Base-by-base conservation (phyloP, 352 stramenopile genomes). In the Globisporangium parvum region DNA sequence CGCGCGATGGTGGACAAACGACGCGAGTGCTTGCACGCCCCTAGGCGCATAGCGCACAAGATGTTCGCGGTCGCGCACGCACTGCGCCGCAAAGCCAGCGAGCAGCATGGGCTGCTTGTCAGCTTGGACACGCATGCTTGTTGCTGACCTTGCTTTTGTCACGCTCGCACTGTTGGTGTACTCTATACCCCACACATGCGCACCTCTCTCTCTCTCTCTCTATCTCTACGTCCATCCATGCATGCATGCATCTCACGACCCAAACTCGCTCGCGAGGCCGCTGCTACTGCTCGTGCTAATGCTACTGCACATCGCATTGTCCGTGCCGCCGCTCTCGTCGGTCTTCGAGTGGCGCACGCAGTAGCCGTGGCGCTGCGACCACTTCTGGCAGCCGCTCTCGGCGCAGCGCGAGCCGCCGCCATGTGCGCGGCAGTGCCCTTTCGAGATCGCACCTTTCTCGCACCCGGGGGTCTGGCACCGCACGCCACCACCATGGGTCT, bases 361-460 rank as follows among this genome's bases (percentile, higher is more conserved):
- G 49, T 74, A 90, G 37, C 81, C 81, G 24, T 77, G 76, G 28
- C 79, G 77, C 52, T 92, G 81, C 2, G 81, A 77, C 79, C 81
- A 90, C 52, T 92, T 92, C 44, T 75, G 47, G 57, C 85, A 95
- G 1, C 62, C 71, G 50, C 65, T 56, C 46, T 85, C 68, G 6
- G 80, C 79, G 61, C 87, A 96, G 28, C 85, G 81, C 23, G 74
- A 85, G 1, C 87, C 87, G 15, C 87, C 87, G 47, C 87, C 87
- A 44, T 96, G 87, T 0, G 80, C 69, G 23, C 85, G 86, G 62
- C 87, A 96, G 39, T 91, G 73, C 8, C 87, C 87, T 55, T 91
- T 89, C 2, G 81, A 93, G 54, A 94, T 91, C 40, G 85, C 85
- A 2, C 85, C 87, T 60, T 95, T 95, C 35, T 75, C 78, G 55